Evolutionary conservation across 1,284 basidiomycete genomes (phyloP).

Genomic region (Heterobasidion occidentale): DNA sequence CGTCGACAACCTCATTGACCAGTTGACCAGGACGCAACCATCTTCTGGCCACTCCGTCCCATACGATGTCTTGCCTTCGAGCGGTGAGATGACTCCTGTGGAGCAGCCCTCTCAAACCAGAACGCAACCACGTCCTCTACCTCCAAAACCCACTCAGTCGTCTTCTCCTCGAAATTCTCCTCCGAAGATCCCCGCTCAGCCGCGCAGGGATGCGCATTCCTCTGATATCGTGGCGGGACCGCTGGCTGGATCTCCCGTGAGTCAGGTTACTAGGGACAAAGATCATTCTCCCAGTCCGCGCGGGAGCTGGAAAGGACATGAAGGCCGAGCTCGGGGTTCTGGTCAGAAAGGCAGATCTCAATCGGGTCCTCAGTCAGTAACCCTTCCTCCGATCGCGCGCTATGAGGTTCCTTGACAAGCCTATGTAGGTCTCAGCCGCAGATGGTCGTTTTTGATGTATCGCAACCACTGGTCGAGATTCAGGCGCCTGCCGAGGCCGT

Average conservation of each 20-base stretch:
- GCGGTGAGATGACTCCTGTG: constrained; percentile 39
- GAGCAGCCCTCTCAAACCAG: constrained; percentile 32
- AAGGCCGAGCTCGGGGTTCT: constrained; percentile 28
- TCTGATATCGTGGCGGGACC: constrained; percentile 29
- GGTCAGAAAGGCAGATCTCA: constrained; percentile 39
- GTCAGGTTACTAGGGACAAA: constrained; percentile 46
- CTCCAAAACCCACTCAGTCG: constrained; percentile 40
- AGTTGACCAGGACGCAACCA: constrained; percentile 49
- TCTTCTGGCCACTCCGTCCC: constrained; percentile 28
- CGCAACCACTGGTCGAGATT: constrained; percentile 60
- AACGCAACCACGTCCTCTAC: constrained; percentile 42
- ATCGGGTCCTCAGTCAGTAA: constrained; percentile 43
- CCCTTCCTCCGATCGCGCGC: neutral
- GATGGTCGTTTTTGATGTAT: constrained; percentile 67
- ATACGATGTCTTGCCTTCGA: constrained; percentile 34
- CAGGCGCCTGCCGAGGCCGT: constrained; percentile 64
- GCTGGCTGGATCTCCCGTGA: constrained; percentile 33
- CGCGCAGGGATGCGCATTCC: constrained; percentile 20
- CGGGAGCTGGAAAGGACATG: constrained; percentile 29
- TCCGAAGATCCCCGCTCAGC: constrained; percentile 35
- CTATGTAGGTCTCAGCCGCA: constrained; percentile 44
- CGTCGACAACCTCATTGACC: constrained; percentile 70
- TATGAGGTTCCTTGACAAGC: neutral
- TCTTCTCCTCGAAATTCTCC: constrained; percentile 59
- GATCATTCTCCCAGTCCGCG: constrained; percentile 61